Percentiles rank a stretch among this genome's conserved stretches.
Conservation (phyloP, 2,329 filamentous ascomycete genomes). For the Colletotrichum spaethianum region DNA sequence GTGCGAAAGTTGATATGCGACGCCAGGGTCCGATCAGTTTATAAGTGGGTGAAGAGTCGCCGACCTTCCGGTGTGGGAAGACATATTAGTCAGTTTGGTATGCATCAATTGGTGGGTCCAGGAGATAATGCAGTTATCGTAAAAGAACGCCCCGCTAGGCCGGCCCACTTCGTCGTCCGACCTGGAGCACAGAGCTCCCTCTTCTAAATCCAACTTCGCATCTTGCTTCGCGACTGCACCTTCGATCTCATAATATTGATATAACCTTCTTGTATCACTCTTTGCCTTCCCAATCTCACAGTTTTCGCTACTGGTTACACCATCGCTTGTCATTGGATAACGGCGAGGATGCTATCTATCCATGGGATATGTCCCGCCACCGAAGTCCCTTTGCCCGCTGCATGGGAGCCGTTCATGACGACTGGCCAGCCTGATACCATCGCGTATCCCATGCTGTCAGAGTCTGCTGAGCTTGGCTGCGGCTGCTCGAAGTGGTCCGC, state of each 20-base stretch:
- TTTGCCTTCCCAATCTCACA: background rate
- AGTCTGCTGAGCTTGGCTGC: conserved; percentile 9
- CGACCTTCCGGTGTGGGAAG: conserved; percentile 7
- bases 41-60: conserved; percentile 20
- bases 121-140: conserved; percentile 23
- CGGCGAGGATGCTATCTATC: background rate
- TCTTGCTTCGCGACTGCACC: background rate
- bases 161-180: conserved; percentile 2
- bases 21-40: conserved; percentile 1
- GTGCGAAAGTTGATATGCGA: background rate
- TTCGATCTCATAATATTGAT: no score
- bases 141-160: background rate
- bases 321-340: background rate
- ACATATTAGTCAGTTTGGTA: conserved; percentile 11
- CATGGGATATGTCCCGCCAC: background rate
- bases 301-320: no score
- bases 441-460: conserved; percentile 9
- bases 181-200: background rate
- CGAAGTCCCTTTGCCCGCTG: background rate
- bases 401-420: background rate
- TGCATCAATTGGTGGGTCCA: background rate
- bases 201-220: background rate
- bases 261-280: background rate
- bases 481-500: conserved; percentile 1
- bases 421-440: conserved; percentile 29